Conservation (phyloP, 306 rosid species). For the Pyrus communis region DNA sequence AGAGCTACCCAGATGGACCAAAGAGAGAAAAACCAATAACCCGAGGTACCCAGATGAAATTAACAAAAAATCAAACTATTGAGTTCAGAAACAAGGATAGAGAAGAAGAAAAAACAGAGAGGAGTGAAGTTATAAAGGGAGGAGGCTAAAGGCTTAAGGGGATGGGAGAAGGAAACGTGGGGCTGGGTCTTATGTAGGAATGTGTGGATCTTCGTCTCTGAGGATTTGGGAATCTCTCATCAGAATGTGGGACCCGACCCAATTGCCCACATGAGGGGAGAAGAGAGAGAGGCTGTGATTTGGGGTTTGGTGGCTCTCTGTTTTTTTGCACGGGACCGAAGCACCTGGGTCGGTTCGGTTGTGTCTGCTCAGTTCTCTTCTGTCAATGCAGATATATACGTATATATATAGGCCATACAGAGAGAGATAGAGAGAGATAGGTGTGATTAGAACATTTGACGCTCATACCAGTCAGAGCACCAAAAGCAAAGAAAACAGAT, state of each 20-base stretch:
- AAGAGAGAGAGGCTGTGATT: neutral
- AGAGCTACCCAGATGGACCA: neutral
- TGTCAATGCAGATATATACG: neutral
- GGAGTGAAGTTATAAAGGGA: neutral
- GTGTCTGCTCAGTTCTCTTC: neutral
- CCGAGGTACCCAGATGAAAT: neutral
- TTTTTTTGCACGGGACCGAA: neutral
- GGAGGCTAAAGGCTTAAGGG: neutral
- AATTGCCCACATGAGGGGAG: neutral
- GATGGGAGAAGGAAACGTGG: conserved; percentile 16
- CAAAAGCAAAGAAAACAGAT: neutral
- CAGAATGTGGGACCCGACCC: conserved; percentile 30
- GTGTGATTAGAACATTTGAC: neutral
- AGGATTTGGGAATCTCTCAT: neutral
- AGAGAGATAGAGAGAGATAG: neutral
- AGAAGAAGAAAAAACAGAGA: neutral
- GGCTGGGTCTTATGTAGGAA: conserved; percentile 16
- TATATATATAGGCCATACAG: neutral
- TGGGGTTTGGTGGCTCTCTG: neutral
- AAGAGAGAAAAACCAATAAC: neutral
- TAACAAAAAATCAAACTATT: neutral
- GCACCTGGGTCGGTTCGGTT: conserved; percentile 9
- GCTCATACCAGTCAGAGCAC: neutral
- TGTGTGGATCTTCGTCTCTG: conserved; percentile 16
- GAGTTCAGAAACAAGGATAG: neutral